phyloP scores from a whole-genome alignment of 257 asterid species.

The Thymus quinquecostatus region DNA sequence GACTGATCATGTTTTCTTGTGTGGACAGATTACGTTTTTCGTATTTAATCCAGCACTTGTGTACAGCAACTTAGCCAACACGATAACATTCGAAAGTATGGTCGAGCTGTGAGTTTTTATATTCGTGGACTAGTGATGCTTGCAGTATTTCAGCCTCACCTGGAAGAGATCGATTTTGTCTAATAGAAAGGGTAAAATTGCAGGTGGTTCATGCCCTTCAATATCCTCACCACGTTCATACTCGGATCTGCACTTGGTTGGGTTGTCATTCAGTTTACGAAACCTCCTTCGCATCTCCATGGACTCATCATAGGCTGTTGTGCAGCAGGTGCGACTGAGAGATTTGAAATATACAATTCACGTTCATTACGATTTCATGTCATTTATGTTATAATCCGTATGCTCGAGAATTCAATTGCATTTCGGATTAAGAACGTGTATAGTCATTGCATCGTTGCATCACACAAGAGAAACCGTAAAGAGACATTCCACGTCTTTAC shows the following conservation, averaged over 20 bases:
- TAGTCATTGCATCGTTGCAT: no score
- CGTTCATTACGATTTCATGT: background rate
- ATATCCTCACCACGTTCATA: slow-evolving; percentile 75
- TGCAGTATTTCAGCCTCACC: background rate
- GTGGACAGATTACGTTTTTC: slow-evolving; percentile 65
- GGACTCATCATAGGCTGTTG: slow-evolving; percentile 87
- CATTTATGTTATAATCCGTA: background rate
- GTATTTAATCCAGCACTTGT: slow-evolving; percentile 85
- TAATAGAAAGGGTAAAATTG: slow-evolving; percentile 28
- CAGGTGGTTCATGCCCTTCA: slow-evolving; percentile 98
- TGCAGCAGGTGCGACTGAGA: slow-evolving; percentile 66
- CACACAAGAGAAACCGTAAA: no score
- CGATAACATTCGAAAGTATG: slow-evolving; percentile 80
- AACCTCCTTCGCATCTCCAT: slow-evolving; percentile 70
- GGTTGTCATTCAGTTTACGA: slow-evolving; percentile 65
- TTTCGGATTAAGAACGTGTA: background rate
- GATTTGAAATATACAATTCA: background rate
- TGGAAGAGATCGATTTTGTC: background rate
- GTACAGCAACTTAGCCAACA: slow-evolving; percentile 78
- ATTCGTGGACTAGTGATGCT: background rate
- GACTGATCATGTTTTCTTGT: slow-evolving; percentile 23
- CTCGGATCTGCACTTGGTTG: slow-evolving; percentile 84
- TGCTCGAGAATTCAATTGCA: background rate
- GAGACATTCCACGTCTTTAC: no score
- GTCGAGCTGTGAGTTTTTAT: slow-evolving; percentile 57